Evolutionary conservation across 768 basidiomycete species (phyloP), one percentile per base, ranked within the genome.

Genomic region (Leccinum boreale): DNA sequence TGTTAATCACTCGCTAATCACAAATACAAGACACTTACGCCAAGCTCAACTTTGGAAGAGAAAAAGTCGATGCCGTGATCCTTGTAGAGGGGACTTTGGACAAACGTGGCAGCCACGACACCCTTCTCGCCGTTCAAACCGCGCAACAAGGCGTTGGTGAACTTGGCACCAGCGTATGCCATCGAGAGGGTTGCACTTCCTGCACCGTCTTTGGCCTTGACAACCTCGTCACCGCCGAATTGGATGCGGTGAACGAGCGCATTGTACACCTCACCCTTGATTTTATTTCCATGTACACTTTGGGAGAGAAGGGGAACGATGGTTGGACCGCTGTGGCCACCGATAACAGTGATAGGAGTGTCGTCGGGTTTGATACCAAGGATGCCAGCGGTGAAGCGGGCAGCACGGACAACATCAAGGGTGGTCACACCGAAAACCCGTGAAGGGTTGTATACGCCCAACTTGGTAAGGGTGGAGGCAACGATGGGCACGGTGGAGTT

Each of bases 401-500:
- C 85, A 35, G 96, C 86, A 65, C 96, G 93, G 75, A 98, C 95
- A 67, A 99, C 94, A 69, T 99, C 96, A 70, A 99, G 92, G 69
- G 95, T 94, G 70, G 96, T 98, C 61, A 99, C 89, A 82, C 96
- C 97, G 74, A 97, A 98, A 67, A 98, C 74, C 65, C 83, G 89
- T 58, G 79, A 78, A 55, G 94, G 92, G 80, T 99, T 85, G 78
- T 90, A 98, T 58, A 91, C 91, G 60, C 94, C 94, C 12, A 89
- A 89, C 74, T 94, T 91, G 77, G 90, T 85, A 73, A 97, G 87
- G 58, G 90, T 90, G 64, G 86, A 83, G 47, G 94, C 94, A 65
- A 97, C 94, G 67, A 99, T 97, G 67, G 97, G 96, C 58, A 98
- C 97, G 61, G 97, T 98, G 52, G 90, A 92, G 82, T 92, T 94